phyloP scores from a whole-genome alignment of 164 flowering plant genomes.

The Vitis cinerea region DNA sequence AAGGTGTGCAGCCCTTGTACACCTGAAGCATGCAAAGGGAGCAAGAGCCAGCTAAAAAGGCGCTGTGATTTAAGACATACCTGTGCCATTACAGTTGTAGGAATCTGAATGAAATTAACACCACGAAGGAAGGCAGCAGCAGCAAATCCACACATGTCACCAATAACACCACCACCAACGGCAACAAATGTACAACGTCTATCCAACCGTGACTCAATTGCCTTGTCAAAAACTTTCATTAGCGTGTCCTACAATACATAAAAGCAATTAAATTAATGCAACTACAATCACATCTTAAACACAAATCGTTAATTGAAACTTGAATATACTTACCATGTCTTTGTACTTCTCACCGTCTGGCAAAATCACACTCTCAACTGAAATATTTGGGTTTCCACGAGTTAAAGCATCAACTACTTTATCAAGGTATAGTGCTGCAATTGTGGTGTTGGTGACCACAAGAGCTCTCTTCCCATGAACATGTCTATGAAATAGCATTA shows the following conservation, averaged over 20 bases:
- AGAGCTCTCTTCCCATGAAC: constrained; percentile 97
- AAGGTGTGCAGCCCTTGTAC: too few relatives aligned
- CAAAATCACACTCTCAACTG: constrained; percentile 80
- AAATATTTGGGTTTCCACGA: constrained; percentile 69
- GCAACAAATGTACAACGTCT: constrained; percentile 92
- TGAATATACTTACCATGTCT: constrained; percentile 62
- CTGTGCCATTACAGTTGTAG: constrained; percentile 99
- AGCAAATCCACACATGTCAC: constrained; percentile 99
- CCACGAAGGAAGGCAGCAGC: constrained; percentile 97
- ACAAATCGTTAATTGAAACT: neutral
- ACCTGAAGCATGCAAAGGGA: too few relatives aligned
- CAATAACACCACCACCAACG: constrained; percentile 99
- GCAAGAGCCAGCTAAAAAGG: neutral
- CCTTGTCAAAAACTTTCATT: constrained; percentile 96
- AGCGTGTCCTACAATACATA: constrained; percentile 63
- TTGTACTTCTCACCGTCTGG: constrained; percentile 98
- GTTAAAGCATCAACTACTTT: constrained; percentile 78
- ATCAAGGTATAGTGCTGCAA: constrained; percentile 83
- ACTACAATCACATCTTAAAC: neutral
- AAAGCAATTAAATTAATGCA: neutral
- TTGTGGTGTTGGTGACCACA: constrained; percentile 82
- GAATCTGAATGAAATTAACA: constrained; percentile 97
- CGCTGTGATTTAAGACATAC: constrained; percentile 27
- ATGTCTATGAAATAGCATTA: constrained; percentile 54
- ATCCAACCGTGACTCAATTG: constrained; percentile 87